A percentile compares a stretch with the other conserved stretches of the same genome.
Conservation (phyloP, 768 basidiomycete genomes). For the Auricularia heimuer region DNA sequence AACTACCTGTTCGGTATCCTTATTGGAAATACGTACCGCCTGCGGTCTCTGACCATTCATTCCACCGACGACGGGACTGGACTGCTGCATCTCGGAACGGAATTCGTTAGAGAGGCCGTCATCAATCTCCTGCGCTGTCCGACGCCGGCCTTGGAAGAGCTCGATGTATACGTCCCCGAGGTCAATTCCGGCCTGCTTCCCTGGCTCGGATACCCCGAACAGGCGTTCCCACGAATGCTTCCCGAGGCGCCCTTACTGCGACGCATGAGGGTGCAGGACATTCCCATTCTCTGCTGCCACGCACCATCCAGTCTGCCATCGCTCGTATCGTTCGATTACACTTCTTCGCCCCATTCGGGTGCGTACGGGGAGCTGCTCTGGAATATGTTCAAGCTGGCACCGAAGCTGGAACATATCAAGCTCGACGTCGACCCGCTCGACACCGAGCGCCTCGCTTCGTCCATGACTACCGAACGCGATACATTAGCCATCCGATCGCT, state of each 20-base stretch:
- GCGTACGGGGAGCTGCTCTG: constrained; percentile 56
- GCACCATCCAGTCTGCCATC: constrained; percentile 10
- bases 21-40: no score
- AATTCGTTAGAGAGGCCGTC: neutral
- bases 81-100: no score
- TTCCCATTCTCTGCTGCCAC: constrained; percentile 29
- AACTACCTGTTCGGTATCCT: no score
- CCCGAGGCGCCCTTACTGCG: constrained; percentile 38
- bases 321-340: constrained; percentile 25
- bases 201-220: neutral
- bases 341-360: constrained; percentile 75
- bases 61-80: no score
- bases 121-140: neutral
- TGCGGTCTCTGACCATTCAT: no score
- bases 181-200: no score
- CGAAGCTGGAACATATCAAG: constrained; percentile 87
- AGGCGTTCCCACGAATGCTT: constrained; percentile 19
- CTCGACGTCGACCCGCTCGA: constrained; percentile 22
- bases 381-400: constrained; percentile 63
- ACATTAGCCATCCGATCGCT: no score
- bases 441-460: no score
- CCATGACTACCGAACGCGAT: no score
- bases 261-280: constrained; percentile 37
- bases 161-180: neutral
- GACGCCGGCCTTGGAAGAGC: neutral